Conservation (phyloP, 306 rosid genomes). For the Acacia crassicarpa region DNA sequence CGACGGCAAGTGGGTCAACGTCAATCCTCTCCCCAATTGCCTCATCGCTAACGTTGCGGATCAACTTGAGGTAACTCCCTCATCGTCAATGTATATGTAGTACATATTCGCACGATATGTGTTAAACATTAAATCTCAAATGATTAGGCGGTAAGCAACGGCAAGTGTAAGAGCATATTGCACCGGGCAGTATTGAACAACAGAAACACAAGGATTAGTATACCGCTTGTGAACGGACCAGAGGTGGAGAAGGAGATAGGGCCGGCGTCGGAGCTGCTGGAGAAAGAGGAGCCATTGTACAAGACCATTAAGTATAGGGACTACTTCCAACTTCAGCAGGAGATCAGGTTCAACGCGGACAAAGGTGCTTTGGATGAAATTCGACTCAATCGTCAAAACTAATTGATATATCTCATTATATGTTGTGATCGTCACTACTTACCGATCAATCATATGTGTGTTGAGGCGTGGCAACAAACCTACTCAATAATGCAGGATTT, state of each 20-base stretch:
- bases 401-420: no score
- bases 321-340: constrained; percentile 37
- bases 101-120: not conserved
- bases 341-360: not conserved
- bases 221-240: constrained; percentile 47
- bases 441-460: no score
- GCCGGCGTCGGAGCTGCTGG: constrained; percentile 35
- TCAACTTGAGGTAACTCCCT: constrained; percentile 56
- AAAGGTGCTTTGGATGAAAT: no score
- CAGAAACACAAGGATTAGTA: constrained; percentile 39
- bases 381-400: no score
- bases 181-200: constrained; percentile 49
- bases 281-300: constrained; percentile 41
- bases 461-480: no score
- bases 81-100: no score
- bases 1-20: constrained; percentile 57
- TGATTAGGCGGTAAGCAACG: constrained; percentile 43
- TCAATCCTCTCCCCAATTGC: constrained; percentile 45
- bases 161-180: constrained; percentile 41
- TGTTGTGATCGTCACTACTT: no score
- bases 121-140: not conserved
- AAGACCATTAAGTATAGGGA: constrained; percentile 33
- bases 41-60: constrained; percentile 52
- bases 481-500: no score
- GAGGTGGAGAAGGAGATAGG: constrained; percentile 38